A percentile compares a stretch with the other conserved stretches of the same genome.
phyloP scores from a whole-genome alignment of 805 yeast genomes.

The Yarrowia divulgata region DNA sequence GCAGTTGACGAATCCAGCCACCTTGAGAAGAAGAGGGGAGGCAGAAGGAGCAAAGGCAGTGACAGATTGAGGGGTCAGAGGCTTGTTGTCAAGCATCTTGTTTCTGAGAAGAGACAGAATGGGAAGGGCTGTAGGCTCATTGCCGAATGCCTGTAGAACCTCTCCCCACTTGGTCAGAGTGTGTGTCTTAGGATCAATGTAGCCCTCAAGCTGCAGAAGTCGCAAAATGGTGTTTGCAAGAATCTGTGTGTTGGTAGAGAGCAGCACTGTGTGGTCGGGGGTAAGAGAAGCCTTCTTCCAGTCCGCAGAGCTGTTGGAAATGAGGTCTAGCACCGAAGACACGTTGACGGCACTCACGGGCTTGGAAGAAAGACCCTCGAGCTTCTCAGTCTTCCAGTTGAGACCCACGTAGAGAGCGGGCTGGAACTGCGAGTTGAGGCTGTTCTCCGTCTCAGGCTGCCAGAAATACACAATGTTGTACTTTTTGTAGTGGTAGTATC shows the following conservation, averaged over 20 bases:
- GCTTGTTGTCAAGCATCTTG: conserved; percentile 46
- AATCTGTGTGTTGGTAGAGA: conserved; percentile 57
- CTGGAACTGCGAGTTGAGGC: conserved; percentile 42
- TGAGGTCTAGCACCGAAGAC: conserved; percentile 49
- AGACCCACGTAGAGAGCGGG: conserved; percentile 40
- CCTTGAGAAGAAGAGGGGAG: conserved; percentile 58
- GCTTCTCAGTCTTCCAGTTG: conserved; percentile 30
- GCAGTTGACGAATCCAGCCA: conserved; percentile 51
- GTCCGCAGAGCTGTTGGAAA: conserved; percentile 45
- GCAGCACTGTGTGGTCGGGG: conserved; percentile 43
- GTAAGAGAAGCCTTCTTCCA: conserved; percentile 35
- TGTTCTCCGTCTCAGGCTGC: conserved; percentile 48
- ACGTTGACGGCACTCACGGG: conserved; percentile 9
- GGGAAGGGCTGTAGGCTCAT: conserved; percentile 40
- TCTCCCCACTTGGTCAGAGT: conserved; percentile 62
- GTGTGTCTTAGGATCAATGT: conserved; percentile 52
- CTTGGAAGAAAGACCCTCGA: conserved; percentile 13
- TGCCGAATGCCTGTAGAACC: conserved; percentile 51
- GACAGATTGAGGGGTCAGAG: conserved; percentile 51
- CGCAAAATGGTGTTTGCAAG: conserved; percentile 65
- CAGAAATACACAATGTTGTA: conserved; percentile 62
- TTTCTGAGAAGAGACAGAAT: conserved; percentile 44
- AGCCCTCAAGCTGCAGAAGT: conserved; percentile 59
- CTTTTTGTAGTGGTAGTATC: conserved; percentile 81
- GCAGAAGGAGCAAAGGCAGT: conserved; percentile 55